Conservation (phyloP, 495 filamentous ascomycete genomes). For the Xylaria scruposa region DNA sequence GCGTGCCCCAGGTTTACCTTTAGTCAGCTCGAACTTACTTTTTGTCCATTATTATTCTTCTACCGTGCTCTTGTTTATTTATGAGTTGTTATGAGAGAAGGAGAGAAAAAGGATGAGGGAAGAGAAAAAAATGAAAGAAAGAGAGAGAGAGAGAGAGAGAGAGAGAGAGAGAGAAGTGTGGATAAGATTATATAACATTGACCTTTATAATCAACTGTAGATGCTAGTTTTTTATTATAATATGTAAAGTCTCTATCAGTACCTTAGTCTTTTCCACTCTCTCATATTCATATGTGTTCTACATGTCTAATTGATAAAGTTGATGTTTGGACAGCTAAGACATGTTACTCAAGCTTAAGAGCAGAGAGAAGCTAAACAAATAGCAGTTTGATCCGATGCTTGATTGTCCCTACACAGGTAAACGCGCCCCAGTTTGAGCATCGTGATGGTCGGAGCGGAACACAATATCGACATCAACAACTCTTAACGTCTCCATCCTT, state of each 20-base stretch:
- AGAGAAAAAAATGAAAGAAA: not conserved
- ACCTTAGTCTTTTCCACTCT: not conserved
- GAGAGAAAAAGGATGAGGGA: too few relatives aligned
- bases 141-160: too few relatives aligned
- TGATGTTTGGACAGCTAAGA: not conserved
- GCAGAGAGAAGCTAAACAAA: not conserved
- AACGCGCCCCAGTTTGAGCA: not conserved
- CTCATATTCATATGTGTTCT: not conserved
- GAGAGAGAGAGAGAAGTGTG: not conserved
- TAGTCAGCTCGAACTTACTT: constrained; percentile 5
- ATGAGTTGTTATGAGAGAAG: too few relatives aligned
- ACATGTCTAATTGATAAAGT: not conserved
- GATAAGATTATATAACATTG: not conserved
- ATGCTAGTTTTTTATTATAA: not conserved
- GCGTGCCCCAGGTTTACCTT: not conserved
- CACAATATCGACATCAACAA: not conserved
- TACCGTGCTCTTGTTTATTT: not conserved
- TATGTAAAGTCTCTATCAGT: not conserved
- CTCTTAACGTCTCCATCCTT: not conserved
- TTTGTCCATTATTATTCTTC: not conserved
- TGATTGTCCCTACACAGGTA: too few relatives aligned
- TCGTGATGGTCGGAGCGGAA: not conserved
- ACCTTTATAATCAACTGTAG: not conserved
- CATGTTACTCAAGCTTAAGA: not conserved
- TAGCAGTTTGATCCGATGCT: not conserved